Percentiles rank a stretch among this genome's conserved stretches.
phyloP scores from a whole-genome alignment of 441 rosid genomes.

The Flueggea neowawraea region DNA sequence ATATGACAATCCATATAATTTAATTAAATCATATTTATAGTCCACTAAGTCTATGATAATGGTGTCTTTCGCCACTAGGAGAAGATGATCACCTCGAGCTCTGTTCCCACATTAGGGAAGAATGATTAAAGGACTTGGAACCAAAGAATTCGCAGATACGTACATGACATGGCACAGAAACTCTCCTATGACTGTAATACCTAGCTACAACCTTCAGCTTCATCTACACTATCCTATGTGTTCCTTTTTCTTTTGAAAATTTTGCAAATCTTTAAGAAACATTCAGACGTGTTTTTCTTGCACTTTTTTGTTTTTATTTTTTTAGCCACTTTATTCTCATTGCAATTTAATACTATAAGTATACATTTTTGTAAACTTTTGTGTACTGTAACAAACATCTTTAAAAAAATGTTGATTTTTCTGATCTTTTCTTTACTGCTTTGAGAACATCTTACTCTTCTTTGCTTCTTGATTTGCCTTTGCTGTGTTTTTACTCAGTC shows the following conservation, averaged over 20 bases:
- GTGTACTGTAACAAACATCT: too few species aligned
- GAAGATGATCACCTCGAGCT: slow-evolving; percentile 33
- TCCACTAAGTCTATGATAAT: not conserved
- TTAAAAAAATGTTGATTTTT: too few species aligned
- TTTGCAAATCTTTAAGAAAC: slow-evolving; percentile 10
- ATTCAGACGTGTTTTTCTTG: slow-evolving; percentile 5
- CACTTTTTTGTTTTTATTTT: not conserved
- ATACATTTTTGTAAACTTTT: not conserved
- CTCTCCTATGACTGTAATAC: too few species aligned
- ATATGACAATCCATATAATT: too few species aligned
- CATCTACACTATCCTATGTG: not conserved
- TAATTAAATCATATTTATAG: too few species aligned
- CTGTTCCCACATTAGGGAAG: slow-evolving; percentile 32
- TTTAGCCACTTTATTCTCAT: not conserved
- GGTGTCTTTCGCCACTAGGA: not conserved
- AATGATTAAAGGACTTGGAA: slow-evolving; percentile 9
- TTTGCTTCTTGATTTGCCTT: too few species aligned
- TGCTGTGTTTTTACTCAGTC: too few species aligned
- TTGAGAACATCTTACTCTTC: too few species aligned
- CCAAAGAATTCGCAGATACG: too few species aligned
- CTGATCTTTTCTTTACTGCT: too few species aligned
- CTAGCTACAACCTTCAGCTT: not conserved
- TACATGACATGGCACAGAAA: too few species aligned
- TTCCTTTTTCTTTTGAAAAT: not conserved
- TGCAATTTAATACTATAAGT: not conserved